Evolutionary conservation across 805 yeast species (phyloP).

Genomic region (Metschnikowia arizonensis): DNA sequence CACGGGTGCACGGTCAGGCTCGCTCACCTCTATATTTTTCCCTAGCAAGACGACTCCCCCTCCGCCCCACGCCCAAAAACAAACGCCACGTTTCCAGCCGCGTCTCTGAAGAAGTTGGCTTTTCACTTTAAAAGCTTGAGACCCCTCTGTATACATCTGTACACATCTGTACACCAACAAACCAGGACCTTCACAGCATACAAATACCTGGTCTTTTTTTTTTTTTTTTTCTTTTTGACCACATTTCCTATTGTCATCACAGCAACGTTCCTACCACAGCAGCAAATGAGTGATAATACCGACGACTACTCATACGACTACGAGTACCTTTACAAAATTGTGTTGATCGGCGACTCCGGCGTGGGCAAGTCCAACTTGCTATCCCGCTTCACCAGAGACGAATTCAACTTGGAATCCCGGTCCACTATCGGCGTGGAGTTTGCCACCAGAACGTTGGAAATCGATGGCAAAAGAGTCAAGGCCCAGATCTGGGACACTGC

Average conservation of each 20-base stretch:
- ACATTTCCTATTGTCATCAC: background rate
- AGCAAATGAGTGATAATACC: constrained; percentile 30
- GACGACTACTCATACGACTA: constrained; percentile 58
- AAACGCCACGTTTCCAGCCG: background rate
- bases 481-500: constrained; percentile 99
- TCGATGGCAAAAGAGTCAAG: constrained; percentile 78
- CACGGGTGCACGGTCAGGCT: constrained; percentile 1
- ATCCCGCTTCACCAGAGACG: constrained; percentile 92
- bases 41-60: background rate
- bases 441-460: constrained; percentile 91
- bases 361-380: constrained; percentile 94
- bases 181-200: background rate
- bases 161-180: background rate
- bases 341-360: constrained; percentile 93
- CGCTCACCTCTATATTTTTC: constrained; percentile 2
- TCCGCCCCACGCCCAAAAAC: background rate
- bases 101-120: background rate
- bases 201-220: background rate
- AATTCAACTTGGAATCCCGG: constrained; percentile 89
- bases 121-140: background rate
- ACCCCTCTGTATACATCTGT: no score
- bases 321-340: constrained; percentile 90
- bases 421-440: constrained; percentile 97
- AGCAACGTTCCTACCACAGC: background rate
- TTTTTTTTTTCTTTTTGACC: background rate